These are phyloP conservation scores for Monilinia fructicola DNA, from an alignment of 2,329 filamentous ascomycete species.

Conservation along the genomic window DNA sequence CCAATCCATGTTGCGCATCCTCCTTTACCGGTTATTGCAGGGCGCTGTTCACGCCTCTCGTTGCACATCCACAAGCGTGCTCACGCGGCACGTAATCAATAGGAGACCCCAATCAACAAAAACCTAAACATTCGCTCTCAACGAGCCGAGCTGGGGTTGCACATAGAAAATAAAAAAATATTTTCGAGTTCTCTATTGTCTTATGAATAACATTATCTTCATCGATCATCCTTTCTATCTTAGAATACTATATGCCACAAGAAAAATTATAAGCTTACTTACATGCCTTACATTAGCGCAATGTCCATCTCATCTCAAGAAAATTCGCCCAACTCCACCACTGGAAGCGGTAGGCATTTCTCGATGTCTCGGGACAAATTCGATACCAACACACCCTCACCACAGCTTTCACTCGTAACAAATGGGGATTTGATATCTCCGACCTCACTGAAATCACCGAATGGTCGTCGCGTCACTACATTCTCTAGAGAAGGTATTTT, in stretches of 20 bases:
- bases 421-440: conserved; percentile 33
- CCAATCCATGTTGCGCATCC: conserved; percentile 27
- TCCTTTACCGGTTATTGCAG: conserved; percentile 5
- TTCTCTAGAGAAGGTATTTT: conserved; percentile 58
- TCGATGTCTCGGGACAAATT: conserved; percentile 40
- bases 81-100: conserved; percentile 34
- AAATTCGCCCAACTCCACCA: conserved; percentile 36
- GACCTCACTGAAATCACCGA: conserved; percentile 52
- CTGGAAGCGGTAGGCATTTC: conserved; percentile 34
- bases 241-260: neutral
- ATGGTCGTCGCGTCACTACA: conserved; percentile 47
- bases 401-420: conserved; percentile 34
- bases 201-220: conserved; percentile 7
- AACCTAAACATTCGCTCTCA: conserved; percentile 19
- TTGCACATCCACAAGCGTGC: conserved; percentile 19
- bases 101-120: conserved; percentile 26
- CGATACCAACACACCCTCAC: conserved; percentile 36
- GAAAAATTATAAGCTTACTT: conserved; percentile 28
- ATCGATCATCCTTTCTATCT: neutral
- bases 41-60: conserved; percentile 4
- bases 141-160: conserved; percentile 20
- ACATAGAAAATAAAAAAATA: conserved; percentile 19
- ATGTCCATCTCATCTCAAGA: conserved; percentile 40
- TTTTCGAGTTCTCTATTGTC: neutral
- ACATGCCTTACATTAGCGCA: conserved; percentile 26